Evolutionary conservation across 495 filamentous ascomycete species (phyloP).

Genomic region (Penicillium canariense): DNA sequence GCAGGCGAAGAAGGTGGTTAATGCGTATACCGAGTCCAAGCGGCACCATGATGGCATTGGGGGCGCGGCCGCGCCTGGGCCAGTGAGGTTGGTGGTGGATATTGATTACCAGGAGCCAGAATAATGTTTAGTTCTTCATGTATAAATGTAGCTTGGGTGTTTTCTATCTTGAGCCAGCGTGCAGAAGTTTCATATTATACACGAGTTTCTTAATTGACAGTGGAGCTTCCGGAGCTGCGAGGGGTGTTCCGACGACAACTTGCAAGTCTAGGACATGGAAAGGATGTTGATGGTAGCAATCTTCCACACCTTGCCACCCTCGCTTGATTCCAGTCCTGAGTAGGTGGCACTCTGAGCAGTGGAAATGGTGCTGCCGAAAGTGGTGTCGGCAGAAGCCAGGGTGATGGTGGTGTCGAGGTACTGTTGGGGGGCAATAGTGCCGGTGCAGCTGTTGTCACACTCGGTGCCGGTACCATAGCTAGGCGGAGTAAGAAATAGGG

Average conservation of each 20-base stretch:
- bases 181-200: neutral
- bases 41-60: slow-evolving; percentile 36
- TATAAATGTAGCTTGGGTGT: neutral
- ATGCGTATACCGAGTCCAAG: slow-evolving; percentile 35
- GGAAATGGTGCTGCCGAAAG: slow-evolving; percentile 36
- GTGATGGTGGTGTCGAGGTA: slow-evolving; percentile 38
- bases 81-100: slow-evolving; percentile 29
- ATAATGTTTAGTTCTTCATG: neutral
- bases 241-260: neutral
- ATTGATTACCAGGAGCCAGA: slow-evolving; percentile 33
- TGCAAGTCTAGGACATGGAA: neutral
- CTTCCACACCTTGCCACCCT: neutral
- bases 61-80: slow-evolving; percentile 27
- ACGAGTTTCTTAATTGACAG: neutral
- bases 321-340: neutral
- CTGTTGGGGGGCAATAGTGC: slow-evolving; percentile 32
- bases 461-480: slow-evolving; percentile 41
- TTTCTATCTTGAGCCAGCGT: neutral
- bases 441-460: slow-evolving; percentile 33
- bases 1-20: slow-evolving; percentile 26
- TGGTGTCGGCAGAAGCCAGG: slow-evolving; percentile 30
- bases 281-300: neutral
- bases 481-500: neutral
- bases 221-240: neutral
- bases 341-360: slow-evolving; percentile 5